A percentile compares a stretch with the other conserved stretches of the same genome.
Evolutionary conservation across 768 basidiomycete species (phyloP).

Genomic region (Calocybe indica): DNA sequence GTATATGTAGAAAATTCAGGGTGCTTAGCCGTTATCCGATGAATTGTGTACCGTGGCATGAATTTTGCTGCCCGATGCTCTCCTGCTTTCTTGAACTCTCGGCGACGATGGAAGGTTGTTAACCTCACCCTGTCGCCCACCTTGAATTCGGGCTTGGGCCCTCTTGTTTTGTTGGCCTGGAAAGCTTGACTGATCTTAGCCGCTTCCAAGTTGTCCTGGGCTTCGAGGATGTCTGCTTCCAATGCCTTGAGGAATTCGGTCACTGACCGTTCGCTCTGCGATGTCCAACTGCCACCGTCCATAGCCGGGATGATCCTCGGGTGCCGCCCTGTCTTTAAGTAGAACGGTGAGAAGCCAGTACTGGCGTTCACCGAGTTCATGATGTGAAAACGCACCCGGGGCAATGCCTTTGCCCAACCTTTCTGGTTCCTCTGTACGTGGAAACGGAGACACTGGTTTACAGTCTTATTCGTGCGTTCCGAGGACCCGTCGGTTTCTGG

Average conservation of each 20-base stretch:
- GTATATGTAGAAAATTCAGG: conserved; percentile 15
- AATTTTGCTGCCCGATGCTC: conserved; percentile 26
- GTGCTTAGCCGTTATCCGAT: conserved; percentile 11
- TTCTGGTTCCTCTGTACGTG: conserved; percentile 17
- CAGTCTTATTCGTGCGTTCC: conserved; percentile 24
- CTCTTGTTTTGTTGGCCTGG: not conserved
- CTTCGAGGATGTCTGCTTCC: not conserved
- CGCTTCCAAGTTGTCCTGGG: not conserved
- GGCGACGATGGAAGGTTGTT: conserved; percentile 14
- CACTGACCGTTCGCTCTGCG: not conserved
- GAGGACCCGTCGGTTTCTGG: conserved; percentile 19
- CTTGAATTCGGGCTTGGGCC: no score
- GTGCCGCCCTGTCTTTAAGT: conserved; percentile 14
- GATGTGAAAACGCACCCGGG: conserved; percentile 30
- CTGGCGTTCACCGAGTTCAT: conserved; percentile 25
- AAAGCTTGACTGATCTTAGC: not conserved
- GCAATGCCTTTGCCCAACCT: conserved; percentile 22
- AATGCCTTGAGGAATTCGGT: not conserved
- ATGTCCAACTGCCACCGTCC: no score
- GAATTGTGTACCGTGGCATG: conserved; percentile 24
- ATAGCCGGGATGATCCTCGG: conserved; percentile 10
- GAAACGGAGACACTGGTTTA: conserved; percentile 21
- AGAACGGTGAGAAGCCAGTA: conserved; percentile 31
- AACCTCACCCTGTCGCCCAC: conserved; percentile 22
- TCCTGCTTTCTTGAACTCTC: conserved; percentile 16